phyloP scores from a whole-genome alignment of 495 filamentous ascomycete genomes.

The Cryomyces antarcticus region DNA sequence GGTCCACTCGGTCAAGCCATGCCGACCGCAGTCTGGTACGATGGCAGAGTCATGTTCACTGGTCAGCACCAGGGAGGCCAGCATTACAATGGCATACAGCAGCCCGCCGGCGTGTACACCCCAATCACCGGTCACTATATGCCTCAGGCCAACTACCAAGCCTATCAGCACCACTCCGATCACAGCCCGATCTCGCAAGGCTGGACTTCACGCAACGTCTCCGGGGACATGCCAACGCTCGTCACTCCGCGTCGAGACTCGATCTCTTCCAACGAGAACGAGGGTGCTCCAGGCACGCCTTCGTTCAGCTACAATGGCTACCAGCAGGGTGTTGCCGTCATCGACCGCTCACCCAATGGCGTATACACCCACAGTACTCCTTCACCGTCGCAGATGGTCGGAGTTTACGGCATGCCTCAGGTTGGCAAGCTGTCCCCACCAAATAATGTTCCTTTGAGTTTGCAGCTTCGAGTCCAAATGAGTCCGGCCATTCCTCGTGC shows the following conservation, averaged over 20 bases:
- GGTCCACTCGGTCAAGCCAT: constrained; percentile 5
- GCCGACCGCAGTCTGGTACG: constrained; percentile 10
- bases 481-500: constrained; percentile 73
- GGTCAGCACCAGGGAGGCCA: constrained; percentile 4
- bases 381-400: constrained; percentile 38
- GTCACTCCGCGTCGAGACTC: constrained; percentile 24
- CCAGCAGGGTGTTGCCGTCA: constrained; percentile 32
- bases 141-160: constrained; percentile 11
- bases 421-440: constrained; percentile 21
- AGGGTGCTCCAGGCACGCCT: constrained; percentile 35
- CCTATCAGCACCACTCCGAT: constrained; percentile 16
- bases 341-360: constrained; percentile 35
- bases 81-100: constrained; percentile 6
- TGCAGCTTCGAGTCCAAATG: constrained; percentile 49
- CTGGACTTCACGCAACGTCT: constrained; percentile 19
- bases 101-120: constrained; percentile 4
- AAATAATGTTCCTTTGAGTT: constrained; percentile 38
- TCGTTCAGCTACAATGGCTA: constrained; percentile 26
- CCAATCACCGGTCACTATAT: constrained; percentile 7
- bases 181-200: constrained; percentile 18
- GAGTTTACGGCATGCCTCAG: constrained; percentile 20
- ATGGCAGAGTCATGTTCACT: neutral
- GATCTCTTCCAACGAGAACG: constrained; percentile 43
- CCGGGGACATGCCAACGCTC: constrained; percentile 21
- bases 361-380: constrained; percentile 25